These are phyloP conservation scores for Grammothele lineata DNA, from an alignment of 768 basidiomycete species.

Conservation along the genomic window DNA sequence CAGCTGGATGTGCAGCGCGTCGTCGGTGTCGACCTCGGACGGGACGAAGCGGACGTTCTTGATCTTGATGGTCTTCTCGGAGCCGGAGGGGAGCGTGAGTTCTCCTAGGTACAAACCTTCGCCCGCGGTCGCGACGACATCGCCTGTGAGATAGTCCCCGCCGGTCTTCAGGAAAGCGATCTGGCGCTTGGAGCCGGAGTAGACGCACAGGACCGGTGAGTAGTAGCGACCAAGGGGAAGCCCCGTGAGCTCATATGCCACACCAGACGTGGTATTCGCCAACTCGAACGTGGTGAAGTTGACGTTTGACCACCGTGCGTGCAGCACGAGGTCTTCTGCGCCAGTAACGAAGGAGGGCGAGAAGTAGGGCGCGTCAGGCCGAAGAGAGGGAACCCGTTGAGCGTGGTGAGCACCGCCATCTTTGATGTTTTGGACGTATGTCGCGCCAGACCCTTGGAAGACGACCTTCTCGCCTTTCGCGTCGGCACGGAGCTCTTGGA, in stretches of 20 bases:
- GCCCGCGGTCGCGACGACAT: slow-evolving; percentile 60
- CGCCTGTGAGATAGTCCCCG: slow-evolving; percentile 56
- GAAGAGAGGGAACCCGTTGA: slow-evolving; percentile 43
- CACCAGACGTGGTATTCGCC: slow-evolving; percentile 43
- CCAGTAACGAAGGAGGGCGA: slow-evolving; percentile 64
- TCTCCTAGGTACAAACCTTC: slow-evolving; percentile 64
- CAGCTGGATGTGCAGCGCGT: slow-evolving; percentile 40
- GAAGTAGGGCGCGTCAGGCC: slow-evolving; percentile 48
- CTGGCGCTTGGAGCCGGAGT: slow-evolving; percentile 36
- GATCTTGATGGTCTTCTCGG: slow-evolving; percentile 33
- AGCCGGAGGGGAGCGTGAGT: slow-evolving; percentile 42
- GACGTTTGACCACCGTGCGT: slow-evolving; percentile 65
- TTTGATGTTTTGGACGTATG: slow-evolving; percentile 44
- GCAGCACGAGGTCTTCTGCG: slow-evolving; percentile 48
- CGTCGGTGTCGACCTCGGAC: slow-evolving; percentile 44
- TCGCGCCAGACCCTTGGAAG: slow-evolving; percentile 66
- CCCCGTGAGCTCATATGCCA: slow-evolving; percentile 46
- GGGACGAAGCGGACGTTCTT: slow-evolving; percentile 47
- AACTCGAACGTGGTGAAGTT: slow-evolving; percentile 64
- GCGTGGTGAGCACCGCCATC: slow-evolving; percentile 15
- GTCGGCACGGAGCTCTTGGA: slow-evolving; percentile 58
- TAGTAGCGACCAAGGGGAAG: slow-evolving; percentile 65
- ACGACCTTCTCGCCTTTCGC: slow-evolving; percentile 47
- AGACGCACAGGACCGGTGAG: slow-evolving; percentile 51
- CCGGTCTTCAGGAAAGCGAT: slow-evolving; percentile 63